Base-by-base conservation (phyloP, 2,329 filamentous ascomycete genomes). In the Botrytis squamosa region DNA sequence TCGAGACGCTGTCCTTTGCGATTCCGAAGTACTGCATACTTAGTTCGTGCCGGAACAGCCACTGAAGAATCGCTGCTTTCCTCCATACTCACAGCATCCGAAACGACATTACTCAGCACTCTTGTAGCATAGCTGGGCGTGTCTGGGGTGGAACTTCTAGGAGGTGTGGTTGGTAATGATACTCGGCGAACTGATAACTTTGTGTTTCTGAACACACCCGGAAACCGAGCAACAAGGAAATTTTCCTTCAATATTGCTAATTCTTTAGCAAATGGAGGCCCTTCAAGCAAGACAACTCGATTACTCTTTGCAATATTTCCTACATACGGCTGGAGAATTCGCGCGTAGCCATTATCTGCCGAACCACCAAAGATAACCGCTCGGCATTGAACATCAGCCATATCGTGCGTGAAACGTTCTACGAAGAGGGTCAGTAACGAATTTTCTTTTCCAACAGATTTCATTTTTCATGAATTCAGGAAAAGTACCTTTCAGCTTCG, bases 331-430 rank as follows among this genome's bases (percentile, higher is more conserved):
- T 67, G 80, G 22, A 85, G 80, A 38, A 84, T 76, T 25, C 82
- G 82, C n/a, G 83, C 83, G 72, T 85, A 85, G 36, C 83, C 82
- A 72, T 82, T 83, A 70, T 85, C 84, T 7, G 81, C 80, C 2
- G 84, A 83, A 36, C 80, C 84, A n/a, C 83, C 83, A 63, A 85
- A 84, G 59, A 84, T 67, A 49, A 85, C 77, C 18, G 81, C 82
- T 20, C 78, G 81, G 73, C 84, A 85, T 72, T 85, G 84, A 14
- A 82, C 75, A 74, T 85, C 80, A 29, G 77, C 75, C 42, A 83
- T 75, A 63, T 81, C 76, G n/a, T 81, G 76, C 36, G 82, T 80
- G 60, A 82, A 80, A 33, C 78, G 80, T 78, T 76, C 81, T 82
- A 71, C 12, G 7, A n/a, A 72, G n/a, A 12, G 18, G 40, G 14